These are phyloP conservation scores for Linderina pennispora DNA, from an alignment of 192 early-diverging fungal genomes.

Conservation along the genomic window DNA sequence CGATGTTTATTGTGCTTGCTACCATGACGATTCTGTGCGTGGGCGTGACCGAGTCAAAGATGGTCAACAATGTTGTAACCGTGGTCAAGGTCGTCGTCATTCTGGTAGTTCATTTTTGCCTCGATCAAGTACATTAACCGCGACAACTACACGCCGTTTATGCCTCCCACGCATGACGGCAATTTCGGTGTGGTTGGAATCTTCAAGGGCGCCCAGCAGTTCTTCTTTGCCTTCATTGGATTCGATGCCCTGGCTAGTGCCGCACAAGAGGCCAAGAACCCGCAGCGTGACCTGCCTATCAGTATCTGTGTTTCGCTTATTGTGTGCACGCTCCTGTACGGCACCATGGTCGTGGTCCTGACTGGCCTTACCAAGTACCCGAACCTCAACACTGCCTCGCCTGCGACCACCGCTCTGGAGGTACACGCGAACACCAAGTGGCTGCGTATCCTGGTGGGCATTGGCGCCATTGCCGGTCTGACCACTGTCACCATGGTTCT, in stretches of 20 bases:
- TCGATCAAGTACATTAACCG: slow-evolving; percentile 52
- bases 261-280: slow-evolving; percentile 64
- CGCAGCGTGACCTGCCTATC: slow-evolving; percentile 66
- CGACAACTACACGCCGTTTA: slow-evolving; percentile 61
- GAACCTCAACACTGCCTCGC: slow-evolving; percentile 28
- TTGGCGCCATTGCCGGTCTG: slow-evolving; percentile 68
- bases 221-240: slow-evolving; percentile 68
- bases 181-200: slow-evolving; percentile 55
- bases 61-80: slow-evolving; percentile 59
- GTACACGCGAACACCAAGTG: slow-evolving; percentile 26
- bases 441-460: slow-evolving; percentile 54
- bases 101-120: slow-evolving; percentile 63
- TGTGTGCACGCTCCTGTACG: slow-evolving; percentile 63
- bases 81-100: slow-evolving; percentile 57
- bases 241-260: slow-evolving; percentile 74
- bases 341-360: slow-evolving; percentile 53
- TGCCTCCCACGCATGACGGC: slow-evolving; percentile 48
- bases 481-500: slow-evolving; percentile 59
- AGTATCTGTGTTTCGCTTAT: slow-evolving; percentile 64
- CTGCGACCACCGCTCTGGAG: slow-evolving; percentile 29
- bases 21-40: slow-evolving; percentile 53
- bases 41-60: slow-evolving; percentile 58
- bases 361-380: slow-evolving; percentile 54
- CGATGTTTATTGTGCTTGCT: slow-evolving; percentile 50
- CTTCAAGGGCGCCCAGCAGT: slow-evolving; percentile 51